These are phyloP conservation scores for Didymellaceae sp. DNA, from an alignment of 2,329 filamentous ascomycete genomes.

Conservation along the genomic window DNA sequence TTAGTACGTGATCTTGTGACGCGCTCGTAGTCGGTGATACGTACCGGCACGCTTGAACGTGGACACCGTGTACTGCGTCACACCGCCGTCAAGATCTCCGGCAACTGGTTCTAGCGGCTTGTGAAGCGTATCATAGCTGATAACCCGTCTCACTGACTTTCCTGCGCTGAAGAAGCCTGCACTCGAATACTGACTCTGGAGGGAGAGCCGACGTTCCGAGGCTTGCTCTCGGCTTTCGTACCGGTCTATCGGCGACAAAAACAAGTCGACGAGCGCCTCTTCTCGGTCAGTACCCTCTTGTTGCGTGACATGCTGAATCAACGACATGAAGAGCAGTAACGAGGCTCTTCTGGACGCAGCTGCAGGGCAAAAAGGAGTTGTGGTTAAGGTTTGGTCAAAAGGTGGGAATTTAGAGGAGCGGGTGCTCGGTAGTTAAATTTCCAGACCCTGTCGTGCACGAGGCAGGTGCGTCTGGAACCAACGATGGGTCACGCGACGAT, in stretches of 20 bases:
- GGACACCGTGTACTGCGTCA: constrained; percentile 59
- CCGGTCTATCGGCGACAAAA: constrained; percentile 45
- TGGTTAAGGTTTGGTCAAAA: constrained; percentile 9
- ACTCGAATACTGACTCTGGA: constrained; percentile 36
- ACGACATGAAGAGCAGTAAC: constrained; percentile 52
- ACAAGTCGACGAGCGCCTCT: constrained; percentile 46
- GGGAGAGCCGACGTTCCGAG: constrained; percentile 38
- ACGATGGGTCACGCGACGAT: constrained; percentile 10
- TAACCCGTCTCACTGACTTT: constrained; percentile 48
- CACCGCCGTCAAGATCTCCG: constrained; percentile 52
- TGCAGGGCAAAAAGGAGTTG: constrained; percentile 17
- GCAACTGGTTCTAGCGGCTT: constrained; percentile 42
- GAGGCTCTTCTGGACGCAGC: constrained; percentile 13
- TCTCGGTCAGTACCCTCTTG: constrained; percentile 59
- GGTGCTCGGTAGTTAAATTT: constrained; percentile 16
- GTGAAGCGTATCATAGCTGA: constrained; percentile 59
- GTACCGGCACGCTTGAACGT: constrained; percentile 43
- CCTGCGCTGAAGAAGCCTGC: constrained; percentile 29
- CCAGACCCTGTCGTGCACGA: constrained; percentile 12
- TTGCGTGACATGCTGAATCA: constrained; percentile 59
- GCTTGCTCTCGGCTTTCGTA: constrained; percentile 36
- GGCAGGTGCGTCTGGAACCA: constrained; percentile 11
- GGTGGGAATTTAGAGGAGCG: constrained; percentile 11
- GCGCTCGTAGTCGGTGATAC: constrained; percentile 8
- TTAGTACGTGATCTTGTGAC: constrained; percentile 13